Evolutionary conservation across 345 rosid genomes (phyloP), one percentile per base, ranked within the genome.

Genomic region (Abelmoschus esculentus): DNA sequence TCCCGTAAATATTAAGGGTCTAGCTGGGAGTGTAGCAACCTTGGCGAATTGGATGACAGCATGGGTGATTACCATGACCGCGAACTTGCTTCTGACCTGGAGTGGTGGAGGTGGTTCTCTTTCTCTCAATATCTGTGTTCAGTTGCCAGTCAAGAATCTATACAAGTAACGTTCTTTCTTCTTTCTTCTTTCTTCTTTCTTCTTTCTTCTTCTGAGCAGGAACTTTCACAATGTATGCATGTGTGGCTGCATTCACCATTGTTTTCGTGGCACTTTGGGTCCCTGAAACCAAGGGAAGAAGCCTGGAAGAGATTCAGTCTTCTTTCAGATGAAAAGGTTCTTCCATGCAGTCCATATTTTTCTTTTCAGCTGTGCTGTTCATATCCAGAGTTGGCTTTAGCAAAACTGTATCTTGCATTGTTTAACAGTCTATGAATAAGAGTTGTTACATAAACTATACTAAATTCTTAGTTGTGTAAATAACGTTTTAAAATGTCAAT

Each of bases 211-310:
- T 70, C 61, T 34, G 60, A 67, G 67, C 86, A 85, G 90, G 84
- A 61, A 87, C 90, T 15, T 89, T 89, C 80, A 67, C 83, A 46
- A 67, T 89, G 22, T 89, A 89, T 60, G 65, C 76, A 50, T 64
- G 72, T 0, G 79, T 84, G 53, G 36, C 83, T 64, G 87, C 78
- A 49, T 76, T 79, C 29, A 63, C 86, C 4, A 49, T 86, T 42
- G 81, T 62, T 31, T 89, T 89, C 71, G 83, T 78, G 67, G 7
- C 61, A 2, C 46, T 87, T 1, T 84, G 80, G 80, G 92, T 89
- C 42, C 92, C 96, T 2, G 92, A 89, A 76, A 89, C 96, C 5
- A 85, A 83, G 76, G 92, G 96, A 65, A 80, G 90, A 72, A 83
- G 84, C 34, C 77, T 89, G 52, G 92, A 89, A 80, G 96, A 89